phyloP scores from a whole-genome alignment of 1,284 basidiomycete genomes.

The Singerocomus rubriflavus region DNA sequence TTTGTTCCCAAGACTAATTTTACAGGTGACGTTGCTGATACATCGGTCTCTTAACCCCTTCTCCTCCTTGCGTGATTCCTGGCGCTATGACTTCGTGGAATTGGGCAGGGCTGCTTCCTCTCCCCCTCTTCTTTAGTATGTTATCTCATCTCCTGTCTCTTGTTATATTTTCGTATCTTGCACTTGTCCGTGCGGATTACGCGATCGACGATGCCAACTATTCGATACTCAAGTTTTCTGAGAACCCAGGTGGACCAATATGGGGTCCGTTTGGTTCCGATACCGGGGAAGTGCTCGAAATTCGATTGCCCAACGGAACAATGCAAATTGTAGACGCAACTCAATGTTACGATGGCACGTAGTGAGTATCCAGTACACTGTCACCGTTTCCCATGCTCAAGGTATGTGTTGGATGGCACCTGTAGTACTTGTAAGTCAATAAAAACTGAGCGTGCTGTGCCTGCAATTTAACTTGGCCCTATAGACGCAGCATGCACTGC shows the following conservation, averaged over 20 bases:
- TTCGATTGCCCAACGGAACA: conserved; percentile 27
- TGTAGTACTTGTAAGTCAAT: conserved; percentile 25
- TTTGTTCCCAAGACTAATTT: not conserved
- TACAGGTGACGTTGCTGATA: not conserved
- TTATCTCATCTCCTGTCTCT: not conserved
- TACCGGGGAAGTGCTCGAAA: conserved; percentile 16
- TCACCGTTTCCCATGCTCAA: conserved; percentile 5
- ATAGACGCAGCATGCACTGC: conserved; percentile 26
- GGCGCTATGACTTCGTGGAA: not conserved
- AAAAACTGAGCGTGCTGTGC: not conserved
- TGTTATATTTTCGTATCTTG: not conserved
- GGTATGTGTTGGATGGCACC: not conserved
- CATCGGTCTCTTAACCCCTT: conserved; percentile 1
- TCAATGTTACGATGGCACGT: conserved; percentile 25
- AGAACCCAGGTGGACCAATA: conserved; percentile 26
- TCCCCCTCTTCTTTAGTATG: conserved; percentile 9
- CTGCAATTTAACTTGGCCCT: not conserved
- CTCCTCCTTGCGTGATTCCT: conserved; percentile 6
- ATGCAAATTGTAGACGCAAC: conserved; percentile 20
- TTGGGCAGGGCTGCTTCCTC: not conserved
- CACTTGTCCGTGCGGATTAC: conserved; percentile 20
- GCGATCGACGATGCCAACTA: conserved; percentile 27
- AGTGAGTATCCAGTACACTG: conserved; percentile 16
- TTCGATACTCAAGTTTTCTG: conserved; percentile 25
- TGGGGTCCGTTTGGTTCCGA: conserved; percentile 29